Conservation (phyloP, 345 rosid species). For the Acer yangbiense region DNA sequence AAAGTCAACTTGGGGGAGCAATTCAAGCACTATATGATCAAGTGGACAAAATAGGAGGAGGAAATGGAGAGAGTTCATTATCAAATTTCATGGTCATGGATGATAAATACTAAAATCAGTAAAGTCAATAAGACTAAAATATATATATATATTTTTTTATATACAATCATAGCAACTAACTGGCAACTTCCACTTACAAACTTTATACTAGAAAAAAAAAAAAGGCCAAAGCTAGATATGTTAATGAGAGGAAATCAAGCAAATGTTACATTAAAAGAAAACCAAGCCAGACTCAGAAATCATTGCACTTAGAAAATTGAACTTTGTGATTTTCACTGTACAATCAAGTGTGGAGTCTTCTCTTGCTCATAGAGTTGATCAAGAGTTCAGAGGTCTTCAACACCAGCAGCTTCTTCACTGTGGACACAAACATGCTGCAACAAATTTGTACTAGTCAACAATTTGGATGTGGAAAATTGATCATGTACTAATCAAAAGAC, state of each 20-base stretch:
- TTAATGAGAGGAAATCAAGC: background rate
- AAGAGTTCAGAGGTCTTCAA: conserved; percentile 37
- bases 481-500: background rate
- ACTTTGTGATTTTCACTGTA: conserved; percentile 1
- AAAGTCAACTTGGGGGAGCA: background rate
- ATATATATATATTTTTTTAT: background rate
- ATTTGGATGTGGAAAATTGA: background rate
- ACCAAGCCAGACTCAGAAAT: background rate
- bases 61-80: background rate
- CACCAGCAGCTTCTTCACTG: conserved; percentile 50
- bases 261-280: background rate
- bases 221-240: too few relatives aligned
- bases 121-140: background rate
- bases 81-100: background rate
- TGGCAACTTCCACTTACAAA: background rate
- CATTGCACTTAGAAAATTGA: background rate
- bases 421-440: conserved; percentile 50
- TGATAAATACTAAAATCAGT: background rate
- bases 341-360: conserved; percentile 24
- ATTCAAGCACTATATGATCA: background rate
- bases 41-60: background rate
- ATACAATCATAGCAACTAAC: background rate
- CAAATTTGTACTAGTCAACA: background rate
- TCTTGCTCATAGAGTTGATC: background rate
- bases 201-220: background rate